Evolutionary conservation across 108 stramenopile species (phyloP).

Genomic region (Fistulifera solaris): DNA sequence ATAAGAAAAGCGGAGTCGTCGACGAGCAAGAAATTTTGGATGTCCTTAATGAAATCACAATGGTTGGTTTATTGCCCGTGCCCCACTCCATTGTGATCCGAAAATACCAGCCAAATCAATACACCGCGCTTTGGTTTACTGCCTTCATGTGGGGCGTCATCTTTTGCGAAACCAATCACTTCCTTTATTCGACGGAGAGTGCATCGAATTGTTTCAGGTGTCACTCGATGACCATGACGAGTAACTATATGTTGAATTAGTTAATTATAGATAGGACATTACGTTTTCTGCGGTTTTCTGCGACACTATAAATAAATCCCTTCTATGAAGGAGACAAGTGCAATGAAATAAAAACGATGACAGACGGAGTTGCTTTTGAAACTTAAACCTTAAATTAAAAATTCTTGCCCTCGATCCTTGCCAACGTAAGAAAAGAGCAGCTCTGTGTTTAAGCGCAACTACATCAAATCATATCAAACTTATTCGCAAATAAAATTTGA

Average conservation of each 20-base stretch:
- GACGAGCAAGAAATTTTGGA: conserved; percentile 88
- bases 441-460: too few species aligned
- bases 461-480: too few species aligned
- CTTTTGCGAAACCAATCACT: conserved; percentile 88
- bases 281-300: too few species aligned
- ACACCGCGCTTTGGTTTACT: conserved; percentile 96
- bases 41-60: conserved; percentile 76
- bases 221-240: conserved; percentile 51
- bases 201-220: conserved; percentile 84
- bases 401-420: too few species aligned
- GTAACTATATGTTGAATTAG: background rate
- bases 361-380: too few species aligned
- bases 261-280: too few species aligned
- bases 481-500: too few species aligned
- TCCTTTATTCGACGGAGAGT: conserved; percentile 92
- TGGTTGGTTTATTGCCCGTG: conserved; percentile 92
- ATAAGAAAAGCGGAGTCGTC: conserved; percentile 55
- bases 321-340: too few species aligned
- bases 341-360: too few species aligned
- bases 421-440: too few species aligned
- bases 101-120: conserved; percentile 95
- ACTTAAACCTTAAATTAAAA: too few species aligned
- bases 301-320: too few species aligned
- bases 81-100: conserved; percentile 98
- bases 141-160: conserved; percentile 99